A percentile compares a stretch with the other conserved stretches of the same genome.
phyloP scores from a whole-genome alignment of 768 basidiomycete genomes.

The Pleurotus cornucopiae region DNA sequence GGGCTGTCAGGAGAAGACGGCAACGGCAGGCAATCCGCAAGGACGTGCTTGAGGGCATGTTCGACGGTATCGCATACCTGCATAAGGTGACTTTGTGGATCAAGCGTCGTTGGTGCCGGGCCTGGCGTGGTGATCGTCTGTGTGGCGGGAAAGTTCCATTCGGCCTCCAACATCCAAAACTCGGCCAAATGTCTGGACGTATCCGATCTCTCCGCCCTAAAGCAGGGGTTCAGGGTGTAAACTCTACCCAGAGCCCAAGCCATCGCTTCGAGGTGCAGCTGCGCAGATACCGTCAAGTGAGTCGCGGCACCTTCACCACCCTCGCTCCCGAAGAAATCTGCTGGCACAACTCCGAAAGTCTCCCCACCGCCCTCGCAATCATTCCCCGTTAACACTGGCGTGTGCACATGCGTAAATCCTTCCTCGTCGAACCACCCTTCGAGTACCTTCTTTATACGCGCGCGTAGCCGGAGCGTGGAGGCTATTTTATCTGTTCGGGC shows the following conservation, averaged over 20 bases:
- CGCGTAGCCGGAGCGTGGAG: slow-evolving; percentile 70
- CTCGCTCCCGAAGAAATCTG: slow-evolving; percentile 72
- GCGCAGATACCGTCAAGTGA: slow-evolving; percentile 92
- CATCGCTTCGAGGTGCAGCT: slow-evolving; percentile 91
- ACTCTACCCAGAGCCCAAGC: slow-evolving; percentile 74
- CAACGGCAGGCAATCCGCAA: neutral
- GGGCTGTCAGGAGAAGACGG: too few relatives aligned
- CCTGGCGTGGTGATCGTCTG: too few relatives aligned
- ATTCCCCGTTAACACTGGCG: slow-evolving; percentile 84
- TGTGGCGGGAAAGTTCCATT: slow-evolving; percentile 51
- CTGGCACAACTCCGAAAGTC: slow-evolving; percentile 65
- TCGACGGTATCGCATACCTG: slow-evolving; percentile 39
- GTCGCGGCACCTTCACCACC: slow-evolving; percentile 19
- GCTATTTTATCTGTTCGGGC: slow-evolving; percentile 69
- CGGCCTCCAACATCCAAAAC: slow-evolving; percentile 99
- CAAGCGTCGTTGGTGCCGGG: too few relatives aligned
- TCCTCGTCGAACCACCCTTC: slow-evolving; percentile 42
- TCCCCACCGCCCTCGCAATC: slow-evolving; percentile 98
- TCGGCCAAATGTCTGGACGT: slow-evolving; percentile 93
- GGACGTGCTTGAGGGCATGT: slow-evolving; percentile 9
- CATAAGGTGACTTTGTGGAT: slow-evolving; percentile 31
- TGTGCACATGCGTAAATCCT: slow-evolving; percentile 75
- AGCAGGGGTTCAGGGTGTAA: slow-evolving; percentile 91
- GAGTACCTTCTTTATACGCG: slow-evolving; percentile 59
- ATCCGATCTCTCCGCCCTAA: slow-evolving; percentile 87